These are phyloP conservation scores for Coriaria nepalensis DNA, from an alignment of 306 rosid species.

Conservation along the genomic window DNA sequence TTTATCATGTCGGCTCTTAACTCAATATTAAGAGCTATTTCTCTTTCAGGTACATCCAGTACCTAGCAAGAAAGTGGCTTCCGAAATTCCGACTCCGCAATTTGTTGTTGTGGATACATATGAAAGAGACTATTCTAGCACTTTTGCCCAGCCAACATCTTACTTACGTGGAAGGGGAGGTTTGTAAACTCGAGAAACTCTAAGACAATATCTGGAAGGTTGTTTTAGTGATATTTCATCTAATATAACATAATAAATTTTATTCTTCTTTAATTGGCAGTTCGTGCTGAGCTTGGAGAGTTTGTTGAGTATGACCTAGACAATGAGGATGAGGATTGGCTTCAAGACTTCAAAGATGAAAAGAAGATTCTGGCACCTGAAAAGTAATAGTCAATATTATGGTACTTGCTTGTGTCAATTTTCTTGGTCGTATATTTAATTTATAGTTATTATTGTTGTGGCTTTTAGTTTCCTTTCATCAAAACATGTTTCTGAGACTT, in stretches of 20 bases:
- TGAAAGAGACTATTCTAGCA: conserved; percentile 81
- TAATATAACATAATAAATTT: background rate
- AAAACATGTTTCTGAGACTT: too few species aligned
- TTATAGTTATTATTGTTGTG: background rate
- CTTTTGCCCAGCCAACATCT: conserved; percentile 71
- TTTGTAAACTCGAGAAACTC: conserved; percentile 14
- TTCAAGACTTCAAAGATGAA: conserved; percentile 52
- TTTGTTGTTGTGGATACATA: conserved; percentile 79
- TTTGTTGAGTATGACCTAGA: conserved; percentile 94
- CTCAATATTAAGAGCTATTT: too few species aligned
- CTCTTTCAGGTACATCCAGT: conserved; percentile 31
- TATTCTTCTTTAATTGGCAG: conserved; percentile 21
- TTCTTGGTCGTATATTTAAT: too few species aligned
- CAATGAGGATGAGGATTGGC: conserved; percentile 96
- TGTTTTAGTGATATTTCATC: background rate
- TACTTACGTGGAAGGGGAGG: conserved; percentile 95
- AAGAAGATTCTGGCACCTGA: conserved; percentile 52
- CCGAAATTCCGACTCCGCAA: conserved; percentile 90
- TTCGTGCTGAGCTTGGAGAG: conserved; percentile 91
- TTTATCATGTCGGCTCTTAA: too few species aligned
- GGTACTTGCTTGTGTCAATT: too few species aligned
- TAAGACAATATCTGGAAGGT: background rate
- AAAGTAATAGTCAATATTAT: conserved; percentile 23
- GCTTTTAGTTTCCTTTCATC: background rate
- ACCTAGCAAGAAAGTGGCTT: conserved; percentile 44